Evolutionary conservation across 495 filamentous ascomycete genomes (phyloP), one percentile per base, ranked within the genome.

Genomic region (Penicillium lagena): DNA sequence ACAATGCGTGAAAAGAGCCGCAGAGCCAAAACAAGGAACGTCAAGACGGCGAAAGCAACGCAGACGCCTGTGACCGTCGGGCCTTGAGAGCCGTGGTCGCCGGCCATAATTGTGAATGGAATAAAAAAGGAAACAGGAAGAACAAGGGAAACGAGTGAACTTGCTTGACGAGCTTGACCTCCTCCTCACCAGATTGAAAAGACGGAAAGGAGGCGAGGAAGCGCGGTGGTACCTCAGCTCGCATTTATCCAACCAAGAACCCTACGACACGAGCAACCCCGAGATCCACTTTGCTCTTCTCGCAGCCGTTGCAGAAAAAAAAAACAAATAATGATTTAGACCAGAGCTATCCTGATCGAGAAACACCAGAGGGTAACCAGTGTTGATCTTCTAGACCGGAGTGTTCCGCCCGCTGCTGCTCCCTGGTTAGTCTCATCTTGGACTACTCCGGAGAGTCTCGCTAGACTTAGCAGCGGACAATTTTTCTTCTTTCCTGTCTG

Each of bases 1-100:
- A 54, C 62, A 15, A 66, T 39, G 7, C 66, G 62, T 1, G 66
- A 50, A 45, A 70, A 70, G 30, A 70, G 50, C 29, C 66, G 48
- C 36, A 70, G 49, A 38, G 29, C 39, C n/a, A 70, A 34, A 10
- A 70, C 62, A n/a, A 66, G 9, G 13, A 66, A 57, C 6, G 60
- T 66, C 40, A 67, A 35, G 7, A 52, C 37, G 11, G 64, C 58
- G 50, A 70, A 70, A n/a, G 54, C 57, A 37, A 67, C 29, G n/a
- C 54, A 49, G 35, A 69, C 50, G 12, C 56, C 63, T 7, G 48
- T 38, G 35, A 70, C 59, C 8, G 50, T 49, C 0, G 60, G 60
- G 30, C 62, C 62, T 30, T 64, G 60, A 9, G 66, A 60, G 10
- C 58, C 54, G 40, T 60, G 33, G 35, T 40, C 38, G 28, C 42